Evolutionary conservation across 169 alveolate species (phyloP).

Genomic region (Plasmodium malariae): DNA sequence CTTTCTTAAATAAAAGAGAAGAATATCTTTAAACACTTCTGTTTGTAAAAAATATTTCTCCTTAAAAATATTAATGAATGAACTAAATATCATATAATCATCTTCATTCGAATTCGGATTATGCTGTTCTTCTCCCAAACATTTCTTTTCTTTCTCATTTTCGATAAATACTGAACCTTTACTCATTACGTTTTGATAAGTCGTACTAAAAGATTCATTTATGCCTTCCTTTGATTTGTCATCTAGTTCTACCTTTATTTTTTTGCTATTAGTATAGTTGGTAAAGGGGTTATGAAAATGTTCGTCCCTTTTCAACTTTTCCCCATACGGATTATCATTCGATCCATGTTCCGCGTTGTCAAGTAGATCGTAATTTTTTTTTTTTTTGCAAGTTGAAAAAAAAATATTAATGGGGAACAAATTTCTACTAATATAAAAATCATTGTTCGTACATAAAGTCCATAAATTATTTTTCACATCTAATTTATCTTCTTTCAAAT

Average conservation of each 20-base stretch:
- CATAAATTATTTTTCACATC: conserved; percentile 30
- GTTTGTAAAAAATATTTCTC: conserved; percentile 15
- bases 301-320: neutral
- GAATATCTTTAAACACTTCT: conserved; percentile 23
- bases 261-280: neutral
- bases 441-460: conserved; percentile 40
- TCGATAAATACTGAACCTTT: neutral
- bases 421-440: conserved; percentile 8
- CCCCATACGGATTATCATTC: neutral
- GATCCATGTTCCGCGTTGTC: neutral
- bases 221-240: neutral
- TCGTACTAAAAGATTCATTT: neutral
- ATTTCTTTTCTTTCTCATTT: neutral
- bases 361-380: neutral
- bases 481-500: neutral
- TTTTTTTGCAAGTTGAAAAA: neutral
- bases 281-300: neutral
- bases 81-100: neutral
- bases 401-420: conserved; percentile 32
- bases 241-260: neutral
- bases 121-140: neutral
- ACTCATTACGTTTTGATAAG: neutral
- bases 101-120: neutral
- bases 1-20: conserved; percentile 51
- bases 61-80: conserved; percentile 45